These are phyloP conservation scores for Ceratobasidium sp. DNA, from an alignment of 1,284 basidiomycete genomes.

Conservation along the genomic window DNA sequence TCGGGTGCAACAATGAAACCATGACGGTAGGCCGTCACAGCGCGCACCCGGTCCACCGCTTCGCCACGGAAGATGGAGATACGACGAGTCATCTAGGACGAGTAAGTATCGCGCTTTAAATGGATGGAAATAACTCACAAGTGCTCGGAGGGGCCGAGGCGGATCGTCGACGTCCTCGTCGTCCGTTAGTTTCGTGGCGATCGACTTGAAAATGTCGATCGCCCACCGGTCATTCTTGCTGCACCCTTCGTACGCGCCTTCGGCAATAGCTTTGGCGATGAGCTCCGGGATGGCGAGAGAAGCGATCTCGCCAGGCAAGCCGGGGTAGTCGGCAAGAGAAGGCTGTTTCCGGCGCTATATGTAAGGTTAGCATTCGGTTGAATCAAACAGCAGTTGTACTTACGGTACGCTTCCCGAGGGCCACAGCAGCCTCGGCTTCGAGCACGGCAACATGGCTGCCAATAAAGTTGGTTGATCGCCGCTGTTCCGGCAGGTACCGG, in stretches of 20 bases:
- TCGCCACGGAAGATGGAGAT: conserved; percentile 12
- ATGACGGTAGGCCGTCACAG: background rate
- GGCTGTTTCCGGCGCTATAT: background rate
- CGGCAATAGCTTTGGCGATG: background rate
- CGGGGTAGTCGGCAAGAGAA: conserved; percentile 2
- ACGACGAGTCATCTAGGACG: conserved; percentile 12
- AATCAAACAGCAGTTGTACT: background rate
- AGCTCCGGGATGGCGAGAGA: conserved; percentile 12
- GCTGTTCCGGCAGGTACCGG: background rate
- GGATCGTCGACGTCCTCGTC: background rate
- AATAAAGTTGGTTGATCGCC: background rate
- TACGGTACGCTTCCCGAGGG: background rate
- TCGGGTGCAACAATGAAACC: background rate
- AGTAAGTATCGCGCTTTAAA: background rate
- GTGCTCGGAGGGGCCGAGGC: background rate
- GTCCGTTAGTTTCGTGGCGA: background rate
- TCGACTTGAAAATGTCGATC: background rate
- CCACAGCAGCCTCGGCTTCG: conserved; percentile 5
- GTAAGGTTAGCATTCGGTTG: background rate
- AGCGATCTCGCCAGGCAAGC: conserved; percentile 1
- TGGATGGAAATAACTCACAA: background rate
- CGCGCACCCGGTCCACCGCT: background rate
- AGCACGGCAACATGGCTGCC: background rate
- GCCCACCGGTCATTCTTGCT: background rate
- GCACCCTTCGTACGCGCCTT: conserved; percentile 4